Evolutionary conservation across 768 basidiomycete genomes (phyloP), one percentile per base, ranked within the genome.

Genomic region (Lentinula lateritia): DNA sequence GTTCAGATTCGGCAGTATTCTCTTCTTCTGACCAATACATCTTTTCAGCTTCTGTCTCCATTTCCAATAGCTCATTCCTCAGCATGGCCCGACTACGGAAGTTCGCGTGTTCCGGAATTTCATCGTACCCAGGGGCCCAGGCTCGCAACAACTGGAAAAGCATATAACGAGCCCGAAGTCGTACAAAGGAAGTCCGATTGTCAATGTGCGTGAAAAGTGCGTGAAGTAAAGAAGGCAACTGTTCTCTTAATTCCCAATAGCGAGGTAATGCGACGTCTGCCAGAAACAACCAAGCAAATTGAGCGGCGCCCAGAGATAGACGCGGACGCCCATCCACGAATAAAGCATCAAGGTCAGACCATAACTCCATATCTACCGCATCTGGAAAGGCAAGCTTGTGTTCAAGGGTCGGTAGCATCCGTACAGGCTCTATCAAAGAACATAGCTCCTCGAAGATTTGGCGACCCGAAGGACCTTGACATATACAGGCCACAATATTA

Each of bases 241-340:
- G 83, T 9, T 80, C 75, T 57, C 84, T 80, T 65, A 88, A 75
- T 61, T 90, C 89, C 90, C 91, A 92, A 65, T 83, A 85, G 35
- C 88, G 83, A 64, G 90, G 87, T 34, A 93, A 73, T 0, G 89
- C 84, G 38, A 89, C 81, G 64, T 94, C 91, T 2, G 86, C 83
- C 32, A 95, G 73, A 69, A 95, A 94, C 8, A 96, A 78, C 75
- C 94, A 84, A 1, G 95, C 93, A 69, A 92, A 92, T 69, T 96
- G 94, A 13, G 92, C 92, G 0, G 91, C 85, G 15, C 91, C 90
- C 54, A 96, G 76, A 2, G 84, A 76, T 52, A 89, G 75, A 36
- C 87, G 77, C 10, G 90, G 88, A 63, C 88, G 83, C 61, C 86
- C 86, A 1, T 76, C 73, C 4, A 82, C 84, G 70, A 91, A 94